Percentiles rank a stretch among this genome's conserved stretches.
These are phyloP conservation scores for Suhomyces vadensis DNA, from an alignment of 805 yeast genomes.

Conservation along the genomic window DNA sequence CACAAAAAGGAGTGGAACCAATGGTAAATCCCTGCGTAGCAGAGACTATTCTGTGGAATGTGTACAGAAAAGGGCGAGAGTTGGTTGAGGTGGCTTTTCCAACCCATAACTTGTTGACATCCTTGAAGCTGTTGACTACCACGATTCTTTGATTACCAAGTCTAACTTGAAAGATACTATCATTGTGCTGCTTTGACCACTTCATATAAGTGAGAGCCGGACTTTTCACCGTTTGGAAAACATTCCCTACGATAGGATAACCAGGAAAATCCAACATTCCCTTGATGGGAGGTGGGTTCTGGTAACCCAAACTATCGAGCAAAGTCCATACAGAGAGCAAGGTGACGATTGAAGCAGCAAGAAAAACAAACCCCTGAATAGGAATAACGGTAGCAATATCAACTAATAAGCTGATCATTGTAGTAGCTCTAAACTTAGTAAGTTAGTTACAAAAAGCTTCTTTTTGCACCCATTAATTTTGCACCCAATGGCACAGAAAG, in stretches of 20 bases:
- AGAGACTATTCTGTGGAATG: conserved; percentile 66
- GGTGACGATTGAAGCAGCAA: too few relatives aligned
- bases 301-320: neutral
- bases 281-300: conserved; percentile 19
- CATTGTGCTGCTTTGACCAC: conserved; percentile 46
- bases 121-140: conserved; percentile 64
- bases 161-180: conserved; percentile 58
- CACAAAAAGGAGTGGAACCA: conserved; percentile 64
- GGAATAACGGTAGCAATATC: too few relatives aligned
- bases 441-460: neutral
- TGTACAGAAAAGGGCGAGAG: conserved; percentile 66
- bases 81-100: conserved; percentile 49
- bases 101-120: conserved; percentile 56
- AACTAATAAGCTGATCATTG: too few relatives aligned
- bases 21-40: conserved; percentile 58
- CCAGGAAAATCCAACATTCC: conserved; percentile 48
- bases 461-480: conserved; percentile 1
- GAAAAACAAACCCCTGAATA: too few relatives aligned
- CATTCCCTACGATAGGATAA: conserved; percentile 53
- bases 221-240: conserved; percentile 43
- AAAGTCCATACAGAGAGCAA: neutral
- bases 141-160: conserved; percentile 59
- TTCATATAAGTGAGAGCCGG: conserved; percentile 51
- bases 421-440: too few relatives aligned
- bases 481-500: conserved; percentile 1